phyloP scores from a whole-genome alignment of 139 green algal genomes.

The Pseudopediastrum boryanum region DNA sequence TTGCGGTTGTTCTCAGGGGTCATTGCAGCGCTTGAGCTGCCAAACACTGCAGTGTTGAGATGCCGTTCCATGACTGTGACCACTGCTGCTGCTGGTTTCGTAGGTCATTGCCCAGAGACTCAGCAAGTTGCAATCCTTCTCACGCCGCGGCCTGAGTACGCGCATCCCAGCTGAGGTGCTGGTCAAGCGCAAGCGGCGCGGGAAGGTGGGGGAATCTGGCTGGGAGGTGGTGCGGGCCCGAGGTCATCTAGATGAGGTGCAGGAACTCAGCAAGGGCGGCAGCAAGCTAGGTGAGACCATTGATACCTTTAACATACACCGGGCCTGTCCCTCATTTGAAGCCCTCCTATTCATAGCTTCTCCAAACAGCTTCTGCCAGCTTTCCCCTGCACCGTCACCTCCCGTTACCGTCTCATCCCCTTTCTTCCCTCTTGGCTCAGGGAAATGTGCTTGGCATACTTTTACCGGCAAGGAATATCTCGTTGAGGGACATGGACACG shows the following conservation, averaged over 20 bases:
- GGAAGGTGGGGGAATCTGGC: slow-evolving; percentile 45
- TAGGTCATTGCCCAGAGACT: slow-evolving; percentile 82
- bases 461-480: no score
- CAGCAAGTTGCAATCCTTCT: slow-evolving; percentile 70
- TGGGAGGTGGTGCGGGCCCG: slow-evolving; percentile 85
- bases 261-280: slow-evolving; percentile 74
- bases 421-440: no score
- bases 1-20: no score
- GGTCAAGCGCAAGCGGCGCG: slow-evolving; percentile 72
- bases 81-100: not conserved
- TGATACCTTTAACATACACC: no score
- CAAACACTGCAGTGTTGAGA: not conserved
- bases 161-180: slow-evolving; percentile 78
- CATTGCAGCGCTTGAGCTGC: not conserved
- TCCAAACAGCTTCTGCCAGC: no score
- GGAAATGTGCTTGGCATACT: no score
- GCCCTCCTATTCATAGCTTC: no score
- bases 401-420: no score
- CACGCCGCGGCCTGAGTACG: slow-evolving; percentile 38
- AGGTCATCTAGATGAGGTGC: slow-evolving; percentile 90
- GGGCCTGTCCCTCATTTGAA: no score
- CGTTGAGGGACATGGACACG: no score
- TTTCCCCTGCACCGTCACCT: no score
- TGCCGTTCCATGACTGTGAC: not conserved
- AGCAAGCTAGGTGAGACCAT: slow-evolving; percentile 51